Base-by-base conservation (phyloP, 768 basidiomycete species). In the Crassisporium funariophilum region DNA sequence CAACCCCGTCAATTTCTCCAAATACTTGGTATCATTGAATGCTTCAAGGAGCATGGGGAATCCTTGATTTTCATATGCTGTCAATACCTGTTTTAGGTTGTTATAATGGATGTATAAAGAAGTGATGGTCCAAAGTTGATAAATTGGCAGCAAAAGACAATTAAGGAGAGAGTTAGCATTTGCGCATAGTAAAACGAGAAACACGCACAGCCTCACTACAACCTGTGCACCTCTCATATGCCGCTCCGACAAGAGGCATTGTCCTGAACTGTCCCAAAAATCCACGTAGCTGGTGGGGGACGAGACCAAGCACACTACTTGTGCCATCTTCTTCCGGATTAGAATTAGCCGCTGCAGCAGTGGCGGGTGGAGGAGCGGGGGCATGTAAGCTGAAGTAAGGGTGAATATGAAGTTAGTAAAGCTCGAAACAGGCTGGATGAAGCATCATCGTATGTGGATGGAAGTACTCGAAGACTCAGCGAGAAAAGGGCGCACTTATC, bases 221-320 rank as follows among this genome's bases (percentile, higher is more conserved):
- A 0, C 91, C 97, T 1, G 94, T 95, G 63, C 95, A 99, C 44
- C 76, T 72, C 44, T 85, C 79, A 61, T 88, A 99, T 1, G 93
- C 91, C 2, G 87, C 83, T 0, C 95, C 97, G 0, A 86, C 82
- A 48, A 99, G 83, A 20, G 82, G 81, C 56, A 98, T 73, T 34
- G 83, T 92, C 41, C 84, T 77, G 74, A 95, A 99, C 52, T 91
- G 86, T 4, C 84, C 82, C 3, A 98, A 76, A 72, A 84, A 93
- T 0, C 95, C 97, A 4, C 97, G 83, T 8, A 98, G 74, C 62
- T 98, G 95, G 63, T 98, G 97, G 1, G 97, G 97, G 3, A 98
- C 90, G 13, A 86, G 70, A 0, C 95, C 95, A 2, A 98, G 78
- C 8, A 91, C 81, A 56, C 81, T 79, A 25, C 46, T 48, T 5